Evolutionary conservation across 768 basidiomycete genomes (phyloP), one percentile per base, ranked within the genome.

Genomic region (Chalciporus chontae): DNA sequence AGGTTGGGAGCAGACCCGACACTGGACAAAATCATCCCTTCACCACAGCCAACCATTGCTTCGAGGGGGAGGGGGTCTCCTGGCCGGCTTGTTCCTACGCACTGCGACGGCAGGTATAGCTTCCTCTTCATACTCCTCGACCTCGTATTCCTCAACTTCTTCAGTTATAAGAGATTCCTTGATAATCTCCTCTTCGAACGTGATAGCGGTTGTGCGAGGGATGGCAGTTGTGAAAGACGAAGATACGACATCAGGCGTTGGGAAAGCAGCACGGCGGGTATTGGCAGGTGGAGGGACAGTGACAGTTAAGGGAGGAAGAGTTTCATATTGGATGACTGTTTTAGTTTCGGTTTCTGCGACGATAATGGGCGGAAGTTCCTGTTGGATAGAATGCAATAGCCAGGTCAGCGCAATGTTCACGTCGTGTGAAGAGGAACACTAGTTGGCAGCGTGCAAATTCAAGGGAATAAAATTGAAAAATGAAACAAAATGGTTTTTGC

Each of bases 211-310:
- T 21, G 89, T 91, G 53, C 80, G 80, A 15, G 86, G 87, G 63
- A 81, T 82, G 5, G 76, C 73, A n/a, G 81, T 74, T 7, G 78
- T 77, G 31, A 79, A 75, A 9, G 77, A 73, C n/a, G 78, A 70
- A 18, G 78, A 79, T 24, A 75, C 74, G 7, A 76, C 77, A 61
- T 85, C 81, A 6, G 89, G 89, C 24, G 80, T 78, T 18, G 89
- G 88, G 58, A 78, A 77, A 24, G 85, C 81, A 51, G 83, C 89
- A 59, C 79, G 77, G 54, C 87, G 87, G 44, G 87, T 90, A 63
- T 81, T 86, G 61, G 87, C 84, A 54, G 89, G 88, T 23, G 86
- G 79, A 40, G 86, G 87, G 54, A 85, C 78, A 45, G 80, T 80
- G 60, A 85, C 77, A 55, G 83, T 82, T 68, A 84, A 71, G 47